These are phyloP conservation scores for Fusarium bulbicola DNA, from an alignment of 2,329 filamentous ascomycete genomes.

Conservation along the genomic window DNA sequence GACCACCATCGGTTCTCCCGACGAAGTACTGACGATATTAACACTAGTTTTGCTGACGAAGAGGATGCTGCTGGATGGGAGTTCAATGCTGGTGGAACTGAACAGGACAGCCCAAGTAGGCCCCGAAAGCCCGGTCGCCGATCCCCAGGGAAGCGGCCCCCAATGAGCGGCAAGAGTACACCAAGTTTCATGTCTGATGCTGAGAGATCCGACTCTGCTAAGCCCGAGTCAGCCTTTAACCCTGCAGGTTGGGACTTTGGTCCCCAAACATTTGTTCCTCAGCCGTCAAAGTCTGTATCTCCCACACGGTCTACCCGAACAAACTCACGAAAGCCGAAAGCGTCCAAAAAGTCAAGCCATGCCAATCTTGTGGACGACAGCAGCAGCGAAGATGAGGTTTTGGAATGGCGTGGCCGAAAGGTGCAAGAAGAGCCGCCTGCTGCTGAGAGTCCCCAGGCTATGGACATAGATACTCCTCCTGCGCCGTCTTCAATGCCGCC, in stretches of 20 bases:
- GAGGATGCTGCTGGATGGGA: conserved; percentile 57
- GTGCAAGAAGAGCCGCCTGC: conserved; percentile 41
- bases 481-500: conserved; percentile 30
- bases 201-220: conserved; percentile 39
- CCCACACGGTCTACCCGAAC: conserved; percentile 55
- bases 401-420: conserved; percentile 49
- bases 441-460: conserved; percentile 64
- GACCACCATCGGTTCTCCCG: conserved; percentile 55
- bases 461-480: conserved; percentile 70
- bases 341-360: conserved; percentile 60
- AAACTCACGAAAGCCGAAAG: conserved; percentile 68
- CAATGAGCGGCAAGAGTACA: conserved; percentile 33
- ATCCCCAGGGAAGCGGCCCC: conserved; percentile 49
- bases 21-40: conserved; percentile 67
- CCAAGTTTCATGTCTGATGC: conserved; percentile 35
- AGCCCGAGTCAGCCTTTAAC: conserved; percentile 54
- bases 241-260: conserved; percentile 66
- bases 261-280: conserved; percentile 63
- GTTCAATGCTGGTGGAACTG: conserved; percentile 60
- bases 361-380: conserved; percentile 59
- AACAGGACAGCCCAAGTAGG: conserved; percentile 40
- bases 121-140: conserved; percentile 52
- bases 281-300: conserved; percentile 53
- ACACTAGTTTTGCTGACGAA: conserved; percentile 66
- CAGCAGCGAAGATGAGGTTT: conserved; percentile 55